Conservation (phyloP, 139 green algal species). For the Tetradesmus obliquus region DNA sequence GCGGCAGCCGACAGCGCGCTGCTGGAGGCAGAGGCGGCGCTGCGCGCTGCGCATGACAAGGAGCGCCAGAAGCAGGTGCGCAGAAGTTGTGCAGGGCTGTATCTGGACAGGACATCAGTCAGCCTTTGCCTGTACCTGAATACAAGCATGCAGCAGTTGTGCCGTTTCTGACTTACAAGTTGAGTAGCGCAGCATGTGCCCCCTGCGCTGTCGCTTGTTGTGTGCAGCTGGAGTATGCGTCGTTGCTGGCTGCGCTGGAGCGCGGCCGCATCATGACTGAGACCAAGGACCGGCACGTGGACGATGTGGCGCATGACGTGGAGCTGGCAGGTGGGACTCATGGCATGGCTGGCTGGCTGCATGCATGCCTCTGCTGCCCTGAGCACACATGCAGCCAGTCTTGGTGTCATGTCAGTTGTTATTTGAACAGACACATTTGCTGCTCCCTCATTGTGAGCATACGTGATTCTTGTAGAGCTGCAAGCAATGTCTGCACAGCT, state of each 20-base stretch:
- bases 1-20: constrained; percentile 47
- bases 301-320: constrained; percentile 78
- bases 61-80: constrained; percentile 43
- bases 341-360: not conserved
- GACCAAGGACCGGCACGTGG: constrained; percentile 72
- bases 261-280: constrained; percentile 61
- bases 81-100: not conserved
- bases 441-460: not conserved
- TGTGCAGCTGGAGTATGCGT: constrained; percentile 58
- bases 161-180: not conserved
- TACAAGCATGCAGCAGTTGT: no score
- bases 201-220: not conserved
- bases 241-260: constrained; percentile 54
- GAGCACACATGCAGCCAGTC: no score
- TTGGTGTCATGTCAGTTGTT: not conserved
- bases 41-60: constrained; percentile 7
- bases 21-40: constrained; percentile 34
- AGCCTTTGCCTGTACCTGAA: not conserved
- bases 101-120: not conserved
- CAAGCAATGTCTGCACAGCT: no score
- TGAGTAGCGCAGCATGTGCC: not conserved
- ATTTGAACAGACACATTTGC: not conserved
- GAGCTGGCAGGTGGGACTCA: constrained; percentile 60
- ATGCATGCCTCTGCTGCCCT: not conserved
- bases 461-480: not conserved